These are phyloP conservation scores for Blastocystis sp. DNA, from an alignment of 352 stramenopile species.

Conservation along the genomic window DNA sequence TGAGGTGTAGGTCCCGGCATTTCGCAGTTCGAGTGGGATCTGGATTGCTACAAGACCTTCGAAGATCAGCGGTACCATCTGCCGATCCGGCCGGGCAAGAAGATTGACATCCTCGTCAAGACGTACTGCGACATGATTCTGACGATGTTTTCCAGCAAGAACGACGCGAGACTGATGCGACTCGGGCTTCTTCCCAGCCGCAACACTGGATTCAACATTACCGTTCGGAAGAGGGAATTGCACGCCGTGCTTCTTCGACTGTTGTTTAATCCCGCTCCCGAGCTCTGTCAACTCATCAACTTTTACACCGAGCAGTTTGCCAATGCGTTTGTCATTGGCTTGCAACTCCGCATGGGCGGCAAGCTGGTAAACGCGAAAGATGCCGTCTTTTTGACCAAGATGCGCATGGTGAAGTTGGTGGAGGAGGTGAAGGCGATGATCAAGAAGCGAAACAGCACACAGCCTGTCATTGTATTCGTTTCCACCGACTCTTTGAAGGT, in stretches of 20 bases:
- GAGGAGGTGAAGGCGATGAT: no score
- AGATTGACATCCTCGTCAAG: not conserved
- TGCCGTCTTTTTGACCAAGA: not conserved
- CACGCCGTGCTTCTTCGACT: not conserved
- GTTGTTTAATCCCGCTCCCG: not conserved
- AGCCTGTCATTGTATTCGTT: conserved; percentile 1
- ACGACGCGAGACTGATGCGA: not conserved
- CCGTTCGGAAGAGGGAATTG: not conserved
- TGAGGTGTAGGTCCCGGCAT: not conserved
- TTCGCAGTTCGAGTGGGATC: not conserved
- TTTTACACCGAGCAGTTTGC: not conserved
- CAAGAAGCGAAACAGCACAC: no score
- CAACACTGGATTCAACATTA: not conserved
- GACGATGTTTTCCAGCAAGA: not conserved
- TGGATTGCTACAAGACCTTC: not conserved
- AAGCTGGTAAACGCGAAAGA: not conserved
- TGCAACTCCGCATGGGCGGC: conserved; percentile 18
- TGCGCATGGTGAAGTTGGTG: not conserved
- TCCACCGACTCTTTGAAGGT: conserved; percentile 23
- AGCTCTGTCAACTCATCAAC: not conserved
- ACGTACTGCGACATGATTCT: not conserved
- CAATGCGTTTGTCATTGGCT: not conserved
- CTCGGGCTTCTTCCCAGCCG: not conserved
- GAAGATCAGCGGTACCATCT: not conserved
- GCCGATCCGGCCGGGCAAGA: not conserved